Percentiles rank a stretch among this genome's conserved stretches.
Conservation (phyloP, 805 yeast species). For the Candida ortonii region DNA sequence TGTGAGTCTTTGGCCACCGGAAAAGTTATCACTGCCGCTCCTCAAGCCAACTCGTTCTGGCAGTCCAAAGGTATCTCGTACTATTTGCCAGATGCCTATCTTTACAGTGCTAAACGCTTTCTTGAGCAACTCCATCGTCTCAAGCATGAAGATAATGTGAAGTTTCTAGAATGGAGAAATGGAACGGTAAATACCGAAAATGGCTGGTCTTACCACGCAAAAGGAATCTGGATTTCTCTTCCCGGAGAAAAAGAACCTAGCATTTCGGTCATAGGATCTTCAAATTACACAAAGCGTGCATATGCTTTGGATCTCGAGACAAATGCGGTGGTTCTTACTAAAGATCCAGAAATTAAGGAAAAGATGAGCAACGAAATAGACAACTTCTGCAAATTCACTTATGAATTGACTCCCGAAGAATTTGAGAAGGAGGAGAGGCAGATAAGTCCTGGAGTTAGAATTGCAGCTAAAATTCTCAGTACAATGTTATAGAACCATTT, state of each 20-base stretch:
- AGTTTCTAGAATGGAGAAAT: constrained; percentile 77
- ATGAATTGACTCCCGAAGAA: constrained; percentile 53
- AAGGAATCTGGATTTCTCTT: constrained; percentile 81
- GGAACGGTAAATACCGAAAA: constrained; percentile 77
- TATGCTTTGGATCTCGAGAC: constrained; percentile 85
- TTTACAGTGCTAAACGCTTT: constrained; percentile 69
- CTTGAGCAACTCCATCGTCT: constrained; percentile 33
- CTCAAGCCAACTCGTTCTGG: constrained; percentile 91
- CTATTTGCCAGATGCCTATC: constrained; percentile 82
- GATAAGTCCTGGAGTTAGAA: constrained; percentile 58
- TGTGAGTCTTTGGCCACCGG: constrained; percentile 60
- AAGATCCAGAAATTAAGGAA: constrained; percentile 54
- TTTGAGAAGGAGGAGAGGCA: constrained; percentile 61
- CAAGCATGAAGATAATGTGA: constrained; percentile 45
- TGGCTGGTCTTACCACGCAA: constrained; percentile 99
- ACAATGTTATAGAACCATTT: constrained; percentile 49
- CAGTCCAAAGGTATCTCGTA: constrained; percentile 78
- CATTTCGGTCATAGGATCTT: constrained; percentile 83
- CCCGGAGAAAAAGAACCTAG: constrained; percentile 61
- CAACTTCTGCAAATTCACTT: constrained; percentile 53
- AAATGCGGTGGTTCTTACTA: constrained; percentile 76
- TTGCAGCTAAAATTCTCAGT: constrained; percentile 64
- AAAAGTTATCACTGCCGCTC: constrained; percentile 83
- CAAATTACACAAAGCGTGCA: constrained; percentile 89
- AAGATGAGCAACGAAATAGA: constrained; percentile 62